These are phyloP conservation scores for Metschnikowia borealis DNA, from an alignment of 805 yeast species.

Conservation along the genomic window DNA sequence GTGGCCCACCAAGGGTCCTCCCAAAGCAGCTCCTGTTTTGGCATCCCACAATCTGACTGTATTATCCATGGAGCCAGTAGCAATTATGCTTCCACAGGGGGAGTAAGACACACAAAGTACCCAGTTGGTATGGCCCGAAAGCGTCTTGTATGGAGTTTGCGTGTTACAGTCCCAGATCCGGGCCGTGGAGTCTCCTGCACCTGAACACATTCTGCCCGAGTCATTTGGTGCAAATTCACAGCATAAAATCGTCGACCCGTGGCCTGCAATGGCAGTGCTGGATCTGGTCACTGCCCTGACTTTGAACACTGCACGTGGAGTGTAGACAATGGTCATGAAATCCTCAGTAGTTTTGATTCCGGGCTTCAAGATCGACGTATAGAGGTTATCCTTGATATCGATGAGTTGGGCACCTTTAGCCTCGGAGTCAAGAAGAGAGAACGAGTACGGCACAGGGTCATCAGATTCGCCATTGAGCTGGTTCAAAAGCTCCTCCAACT, in stretches of 20 bases:
- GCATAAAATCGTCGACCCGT: constrained; percentile 88
- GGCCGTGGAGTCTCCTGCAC: constrained; percentile 95
- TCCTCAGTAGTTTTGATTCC: constrained; percentile 90
- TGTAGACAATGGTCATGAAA: constrained; percentile 80
- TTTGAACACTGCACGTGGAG: constrained; percentile 93
- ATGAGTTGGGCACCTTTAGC: constrained; percentile 42
- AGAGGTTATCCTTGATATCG: constrained; percentile 76
- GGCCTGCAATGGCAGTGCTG: constrained; percentile 91
- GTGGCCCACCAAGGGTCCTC: constrained; percentile 77
- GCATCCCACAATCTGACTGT: constrained; percentile 88
- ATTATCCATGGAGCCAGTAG: constrained; percentile 95
- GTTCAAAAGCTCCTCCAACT: constrained; percentile 83
- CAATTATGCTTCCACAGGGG: constrained; percentile 85
- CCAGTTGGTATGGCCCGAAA: constrained; percentile 89
- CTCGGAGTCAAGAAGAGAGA: constrained; percentile 52
- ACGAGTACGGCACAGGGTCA: constrained; percentile 88
- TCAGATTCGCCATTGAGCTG: constrained; percentile 66
- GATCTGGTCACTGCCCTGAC: constrained; percentile 89
- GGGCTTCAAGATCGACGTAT: constrained; percentile 78
- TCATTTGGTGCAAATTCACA: constrained; percentile 92
- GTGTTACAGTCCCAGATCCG: constrained; percentile 96
- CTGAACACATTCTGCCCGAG: constrained; percentile 82
- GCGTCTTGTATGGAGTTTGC: constrained; percentile 79
- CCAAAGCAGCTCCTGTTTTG: constrained; percentile 65
- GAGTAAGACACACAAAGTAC: constrained; percentile 89